phyloP scores from a whole-genome alignment of 768 basidiomycete species.

The Termitomyces heimii region DNA sequence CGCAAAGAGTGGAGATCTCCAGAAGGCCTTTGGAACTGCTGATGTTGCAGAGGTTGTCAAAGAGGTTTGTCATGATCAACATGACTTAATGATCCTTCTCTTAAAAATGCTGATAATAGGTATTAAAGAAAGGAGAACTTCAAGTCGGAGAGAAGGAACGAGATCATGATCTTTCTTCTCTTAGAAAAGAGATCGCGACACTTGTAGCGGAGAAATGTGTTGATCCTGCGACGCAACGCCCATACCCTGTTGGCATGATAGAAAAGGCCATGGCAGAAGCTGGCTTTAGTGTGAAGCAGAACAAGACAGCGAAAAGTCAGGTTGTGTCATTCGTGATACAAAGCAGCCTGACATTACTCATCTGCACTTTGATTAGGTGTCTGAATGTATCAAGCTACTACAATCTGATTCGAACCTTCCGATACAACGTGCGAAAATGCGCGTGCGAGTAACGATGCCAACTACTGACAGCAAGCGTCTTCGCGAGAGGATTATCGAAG shows the following conservation, averaged over 20 bases:
- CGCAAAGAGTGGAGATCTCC: slow-evolving; percentile 82
- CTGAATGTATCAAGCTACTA: slow-evolving; percentile 81
- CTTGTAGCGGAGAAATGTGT: slow-evolving; percentile 95
- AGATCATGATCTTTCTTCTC: slow-evolving; percentile 77
- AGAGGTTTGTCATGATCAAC: slow-evolving; percentile 46
- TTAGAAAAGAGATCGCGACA: slow-evolving; percentile 88
- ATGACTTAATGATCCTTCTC: background rate
- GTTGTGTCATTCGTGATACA: slow-evolving; percentile 28
- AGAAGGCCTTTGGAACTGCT: slow-evolving; percentile 85
- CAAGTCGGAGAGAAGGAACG: slow-evolving; percentile 98
- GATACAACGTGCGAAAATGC: slow-evolving; percentile 91
- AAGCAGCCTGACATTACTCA: background rate
- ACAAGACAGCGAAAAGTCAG: slow-evolving; percentile 94
- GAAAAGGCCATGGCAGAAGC: slow-evolving; percentile 97
- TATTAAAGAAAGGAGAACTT: slow-evolving; percentile 92
- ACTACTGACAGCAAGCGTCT: slow-evolving; percentile 58
- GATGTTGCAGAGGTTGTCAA: slow-evolving; percentile 69
- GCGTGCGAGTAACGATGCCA: slow-evolving; percentile 78
- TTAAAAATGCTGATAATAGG: slow-evolving; percentile 48
- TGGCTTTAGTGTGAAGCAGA: slow-evolving; percentile 83
- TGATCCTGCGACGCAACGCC: slow-evolving; percentile 82
- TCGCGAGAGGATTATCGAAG: slow-evolving; percentile 62
- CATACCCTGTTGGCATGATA: slow-evolving; percentile 92
- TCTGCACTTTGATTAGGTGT: slow-evolving; percentile 44
- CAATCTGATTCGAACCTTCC: slow-evolving; percentile 83